phyloP scores from a whole-genome alignment of 441 rosid genomes.

The Breynia disticha region DNA sequence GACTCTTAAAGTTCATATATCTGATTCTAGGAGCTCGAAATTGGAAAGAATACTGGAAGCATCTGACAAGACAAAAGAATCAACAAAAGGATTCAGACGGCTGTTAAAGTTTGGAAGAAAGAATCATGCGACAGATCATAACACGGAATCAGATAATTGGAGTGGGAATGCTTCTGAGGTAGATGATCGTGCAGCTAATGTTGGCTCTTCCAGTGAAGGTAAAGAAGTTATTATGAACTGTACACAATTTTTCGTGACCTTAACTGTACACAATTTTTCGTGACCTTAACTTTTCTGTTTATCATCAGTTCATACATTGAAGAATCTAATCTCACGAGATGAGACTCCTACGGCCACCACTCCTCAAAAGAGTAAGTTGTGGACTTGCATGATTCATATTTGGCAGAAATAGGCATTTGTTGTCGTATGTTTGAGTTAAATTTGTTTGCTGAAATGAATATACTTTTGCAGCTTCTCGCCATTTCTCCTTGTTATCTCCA shows the following conservation, averaged over 20 bases:
- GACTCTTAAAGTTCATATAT: slow-evolving; percentile 37
- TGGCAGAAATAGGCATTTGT: neutral
- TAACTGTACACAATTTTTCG: neutral
- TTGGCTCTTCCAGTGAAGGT: slow-evolving; percentile 61
- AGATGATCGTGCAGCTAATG: slow-evolving; percentile 34
- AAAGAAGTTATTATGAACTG: slow-evolving; percentile 13
- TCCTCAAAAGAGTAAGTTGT: slow-evolving; percentile 60
- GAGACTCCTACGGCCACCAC: slow-evolving; percentile 54
- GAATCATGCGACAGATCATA: slow-evolving; percentile 44
- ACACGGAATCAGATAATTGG: slow-evolving; percentile 32
- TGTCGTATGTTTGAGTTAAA: neutral
- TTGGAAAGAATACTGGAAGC: slow-evolving; percentile 58
- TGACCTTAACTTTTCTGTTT: neutral
- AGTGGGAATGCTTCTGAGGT: slow-evolving; percentile 38
- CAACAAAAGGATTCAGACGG: slow-evolving; percentile 67
- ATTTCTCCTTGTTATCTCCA: slow-evolving; percentile 71
- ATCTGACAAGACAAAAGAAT: slow-evolving; percentile 53
- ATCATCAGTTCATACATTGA: slow-evolving; percentile 62
- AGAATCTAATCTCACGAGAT: slow-evolving; percentile 77
- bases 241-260: no score
- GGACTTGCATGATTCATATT: neutral
- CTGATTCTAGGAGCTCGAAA: slow-evolving; percentile 34
- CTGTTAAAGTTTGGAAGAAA: slow-evolving; percentile 84
- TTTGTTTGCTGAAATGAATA: slow-evolving; percentile 2
- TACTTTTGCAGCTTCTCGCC: slow-evolving; percentile 60